A percentile compares a stretch with the other conserved stretches of the same genome.
phyloP scores from a whole-genome alignment of 2,329 filamentous ascomycete species.

The Pyrenochaeta sp. region DNA sequence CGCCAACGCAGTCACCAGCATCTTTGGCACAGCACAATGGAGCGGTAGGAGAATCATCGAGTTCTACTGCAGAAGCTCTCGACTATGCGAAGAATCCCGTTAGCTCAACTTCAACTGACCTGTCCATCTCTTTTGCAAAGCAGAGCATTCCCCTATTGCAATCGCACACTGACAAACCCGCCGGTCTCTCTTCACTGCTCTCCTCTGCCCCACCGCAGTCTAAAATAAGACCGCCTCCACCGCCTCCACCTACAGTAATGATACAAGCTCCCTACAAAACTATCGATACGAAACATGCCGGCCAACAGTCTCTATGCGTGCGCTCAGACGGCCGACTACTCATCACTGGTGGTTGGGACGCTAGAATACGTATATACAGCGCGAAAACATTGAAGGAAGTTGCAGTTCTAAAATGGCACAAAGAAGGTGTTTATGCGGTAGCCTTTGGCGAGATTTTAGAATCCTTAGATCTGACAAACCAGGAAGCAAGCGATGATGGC shows the following conservation, averaged over 20 bases:
- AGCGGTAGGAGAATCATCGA: neutral
- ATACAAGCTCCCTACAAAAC: slow-evolving; percentile 63
- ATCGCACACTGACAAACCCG: slow-evolving; percentile 4
- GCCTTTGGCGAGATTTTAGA: slow-evolving; percentile 68
- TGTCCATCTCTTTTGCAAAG: slow-evolving; percentile 28
- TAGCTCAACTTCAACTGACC: neutral
- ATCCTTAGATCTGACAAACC: slow-evolving; percentile 4
- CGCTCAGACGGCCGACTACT: slow-evolving; percentile 84
- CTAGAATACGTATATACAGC: slow-evolving; percentile 81
- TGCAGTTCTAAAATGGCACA: slow-evolving; percentile 94
- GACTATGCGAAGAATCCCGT: slow-evolving; percentile 5
- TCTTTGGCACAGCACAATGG: neutral
- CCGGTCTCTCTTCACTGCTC: slow-evolving; percentile 39
- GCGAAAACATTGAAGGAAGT: slow-evolving; percentile 82
- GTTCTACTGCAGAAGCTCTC: neutral
- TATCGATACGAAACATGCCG: slow-evolving; percentile 84
- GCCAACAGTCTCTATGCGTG: slow-evolving; percentile 82
- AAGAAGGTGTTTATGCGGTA: slow-evolving; percentile 83
- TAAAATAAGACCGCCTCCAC: slow-evolving; percentile 12
- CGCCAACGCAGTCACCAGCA: neutral
- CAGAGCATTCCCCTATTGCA: slow-evolving; percentile 9
- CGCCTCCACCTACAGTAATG: slow-evolving; percentile 6
- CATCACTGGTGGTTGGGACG: slow-evolving; percentile 93
- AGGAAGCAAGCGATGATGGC: neutral
- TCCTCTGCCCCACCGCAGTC: slow-evolving; percentile 15